Conservation (phyloP, 768 basidiomycete genomes). For the Tylopilus vinaceipallidus region DNA sequence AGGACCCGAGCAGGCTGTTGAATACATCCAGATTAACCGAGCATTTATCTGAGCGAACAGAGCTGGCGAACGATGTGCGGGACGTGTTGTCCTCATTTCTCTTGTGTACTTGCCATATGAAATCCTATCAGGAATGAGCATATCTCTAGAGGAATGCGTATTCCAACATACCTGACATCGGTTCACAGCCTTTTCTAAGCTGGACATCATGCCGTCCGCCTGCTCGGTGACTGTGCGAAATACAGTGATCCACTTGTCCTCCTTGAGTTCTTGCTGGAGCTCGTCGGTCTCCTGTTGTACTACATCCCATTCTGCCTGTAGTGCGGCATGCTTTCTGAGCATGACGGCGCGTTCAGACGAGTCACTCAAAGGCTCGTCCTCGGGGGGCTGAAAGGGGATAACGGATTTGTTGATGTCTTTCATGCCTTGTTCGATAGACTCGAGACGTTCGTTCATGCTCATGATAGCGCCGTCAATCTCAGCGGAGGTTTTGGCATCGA, state of each 20-base stretch:
- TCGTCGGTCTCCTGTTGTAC: slow-evolving; percentile 79
- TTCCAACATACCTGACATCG: slow-evolving; percentile 72
- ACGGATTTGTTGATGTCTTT: slow-evolving; percentile 65
- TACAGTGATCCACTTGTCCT: slow-evolving; percentile 95
- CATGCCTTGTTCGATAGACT: slow-evolving; percentile 69
- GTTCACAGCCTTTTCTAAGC: slow-evolving; percentile 88
- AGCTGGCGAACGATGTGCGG: slow-evolving; percentile 41
- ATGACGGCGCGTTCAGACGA: slow-evolving; percentile 41
- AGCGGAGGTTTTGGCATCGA: slow-evolving; percentile 54
- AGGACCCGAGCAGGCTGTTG: slow-evolving; percentile 66
- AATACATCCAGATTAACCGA: slow-evolving; percentile 61
- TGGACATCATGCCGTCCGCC: slow-evolving; percentile 97
- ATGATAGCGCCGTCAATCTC: slow-evolving; percentile 82
- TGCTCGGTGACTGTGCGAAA: slow-evolving; percentile 93
- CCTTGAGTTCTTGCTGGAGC: slow-evolving; percentile 88
- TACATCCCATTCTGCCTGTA: slow-evolving; percentile 77
- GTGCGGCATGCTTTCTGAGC: slow-evolving; percentile 69
- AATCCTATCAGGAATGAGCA: slow-evolving; percentile 52
- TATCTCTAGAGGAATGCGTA: neutral
- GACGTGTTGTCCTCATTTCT: slow-evolving; percentile 47
- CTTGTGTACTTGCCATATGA: slow-evolving; percentile 79
- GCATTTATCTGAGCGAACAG: slow-evolving; percentile 49
- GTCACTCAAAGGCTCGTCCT: slow-evolving; percentile 48
- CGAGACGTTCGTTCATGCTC: slow-evolving; percentile 75
- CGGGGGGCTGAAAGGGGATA: slow-evolving; percentile 51